Evolutionary conservation across 306 rosid genomes (phyloP).

Genomic region (Pueraria montana): DNA sequence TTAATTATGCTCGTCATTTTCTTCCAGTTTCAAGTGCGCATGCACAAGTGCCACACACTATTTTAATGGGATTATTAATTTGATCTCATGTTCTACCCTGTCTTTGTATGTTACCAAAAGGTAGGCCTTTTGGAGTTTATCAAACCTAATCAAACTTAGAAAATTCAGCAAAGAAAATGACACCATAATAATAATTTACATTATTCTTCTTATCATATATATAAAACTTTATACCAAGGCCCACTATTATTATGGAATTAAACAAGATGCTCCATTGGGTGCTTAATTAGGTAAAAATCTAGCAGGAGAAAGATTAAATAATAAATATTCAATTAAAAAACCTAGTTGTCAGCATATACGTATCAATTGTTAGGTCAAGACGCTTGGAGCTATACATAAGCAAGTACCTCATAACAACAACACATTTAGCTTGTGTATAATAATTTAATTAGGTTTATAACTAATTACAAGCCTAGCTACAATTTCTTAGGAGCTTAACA

Average conservation of each 20-base stretch:
- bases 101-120: slow-evolving; percentile 50
- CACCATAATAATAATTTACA: slow-evolving; percentile 23
- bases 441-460: neutral
- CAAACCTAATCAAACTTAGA: slow-evolving; percentile 46
- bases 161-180: slow-evolving; percentile 45
- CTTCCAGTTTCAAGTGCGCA: neutral
- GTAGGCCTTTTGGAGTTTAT: slow-evolving; percentile 39
- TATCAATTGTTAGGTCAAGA: slow-evolving; percentile 44
- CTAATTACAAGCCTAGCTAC: neutral
- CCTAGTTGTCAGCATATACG: slow-evolving; percentile 5
- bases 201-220: slow-evolving; percentile 14
- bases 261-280: slow-evolving; percentile 4
- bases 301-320: neutral
- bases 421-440: neutral
- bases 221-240: neutral
- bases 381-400: slow-evolving; percentile 16
- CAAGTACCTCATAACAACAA: slow-evolving; percentile 4
- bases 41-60: slow-evolving; percentile 7
- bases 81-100: neutral
- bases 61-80: slow-evolving; percentile 32
- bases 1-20: slow-evolving; percentile 29
- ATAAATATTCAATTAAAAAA: slow-evolving; percentile 13
- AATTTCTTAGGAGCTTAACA: slow-evolving; percentile 12
- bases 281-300: slow-evolving; percentile 47
- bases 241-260: slow-evolving; percentile 31